Evolutionary conservation across 2,329 filamentous ascomycete species (phyloP).

Genomic region (Capronia epimyces): DNA sequence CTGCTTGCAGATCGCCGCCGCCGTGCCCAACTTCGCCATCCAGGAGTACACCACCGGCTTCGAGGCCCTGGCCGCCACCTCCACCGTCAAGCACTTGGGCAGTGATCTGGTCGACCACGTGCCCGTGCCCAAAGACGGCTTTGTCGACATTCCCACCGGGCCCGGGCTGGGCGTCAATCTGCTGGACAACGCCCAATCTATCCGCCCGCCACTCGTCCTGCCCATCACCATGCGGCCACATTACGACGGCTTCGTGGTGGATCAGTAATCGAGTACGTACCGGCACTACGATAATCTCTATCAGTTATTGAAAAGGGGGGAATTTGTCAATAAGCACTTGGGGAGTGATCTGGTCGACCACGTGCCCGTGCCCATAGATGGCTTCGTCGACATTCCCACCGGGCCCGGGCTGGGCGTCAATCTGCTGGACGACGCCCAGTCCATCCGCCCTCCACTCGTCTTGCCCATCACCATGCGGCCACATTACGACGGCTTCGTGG

Average conservation of each 20-base stretch:
- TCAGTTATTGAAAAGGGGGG: no score
- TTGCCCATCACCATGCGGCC: conserved; percentile 16
- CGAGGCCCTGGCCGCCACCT: conserved; percentile 54
- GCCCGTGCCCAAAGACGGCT: conserved; percentile 52
- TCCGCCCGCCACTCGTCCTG: conserved; percentile 9
- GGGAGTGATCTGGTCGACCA: conserved; percentile 55
- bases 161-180: conserved; percentile 64
- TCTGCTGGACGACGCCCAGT: conserved; percentile 55
- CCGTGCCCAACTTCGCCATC: conserved; percentile 59
- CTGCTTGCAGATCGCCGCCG: conserved; percentile 58
- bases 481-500: conserved; percentile 14
- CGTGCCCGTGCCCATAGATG: conserved; percentile 47
- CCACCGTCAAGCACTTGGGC: conserved; percentile 38
- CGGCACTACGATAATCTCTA: no score
- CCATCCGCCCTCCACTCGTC: conserved; percentile 9
- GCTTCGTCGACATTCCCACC: conserved; percentile 56
- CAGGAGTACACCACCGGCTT: conserved; percentile 61
- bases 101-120: conserved; percentile 53
- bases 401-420: conserved; percentile 63
- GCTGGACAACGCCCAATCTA: conserved; percentile 51
- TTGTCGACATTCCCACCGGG: conserved; percentile 53
- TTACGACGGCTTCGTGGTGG: conserved; percentile 14
- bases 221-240: conserved; percentile 17
- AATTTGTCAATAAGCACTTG: no score
- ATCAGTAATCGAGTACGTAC: no score